These are phyloP conservation scores for Neonectria neomacrospora DNA, from an alignment of 2,329 filamentous ascomycete species.

Conservation along the genomic window DNA sequence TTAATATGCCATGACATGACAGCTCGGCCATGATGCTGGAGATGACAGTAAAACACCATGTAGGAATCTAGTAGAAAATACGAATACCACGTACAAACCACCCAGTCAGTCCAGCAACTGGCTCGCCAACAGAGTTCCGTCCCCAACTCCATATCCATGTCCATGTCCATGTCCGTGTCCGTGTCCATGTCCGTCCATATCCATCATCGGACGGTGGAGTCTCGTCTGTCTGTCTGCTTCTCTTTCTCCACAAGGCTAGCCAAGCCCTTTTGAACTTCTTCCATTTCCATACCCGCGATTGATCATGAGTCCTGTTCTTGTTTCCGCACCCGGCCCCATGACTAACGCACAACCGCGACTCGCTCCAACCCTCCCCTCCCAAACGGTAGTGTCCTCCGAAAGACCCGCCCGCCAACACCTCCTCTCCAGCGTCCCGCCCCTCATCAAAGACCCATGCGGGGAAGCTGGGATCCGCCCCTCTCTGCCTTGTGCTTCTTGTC, in stretches of 20 bases:
- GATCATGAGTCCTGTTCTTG: background rate
- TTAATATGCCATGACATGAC: background rate
- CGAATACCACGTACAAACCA: too few relatives aligned
- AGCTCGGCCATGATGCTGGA: background rate
- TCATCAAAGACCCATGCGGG: constrained; percentile 17
- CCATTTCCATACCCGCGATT: background rate
- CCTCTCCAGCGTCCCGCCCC: background rate
- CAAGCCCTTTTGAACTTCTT: background rate
- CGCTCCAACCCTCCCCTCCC: background rate
- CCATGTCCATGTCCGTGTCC: background rate
- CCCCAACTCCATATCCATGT: background rate
- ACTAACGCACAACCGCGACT: background rate
- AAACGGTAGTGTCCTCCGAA: background rate
- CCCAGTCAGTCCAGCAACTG: background rate
- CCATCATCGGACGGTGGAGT: background rate
- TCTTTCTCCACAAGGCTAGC: constrained; percentile 2
- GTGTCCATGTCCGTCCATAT: background rate
- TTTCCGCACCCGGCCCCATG: background rate
- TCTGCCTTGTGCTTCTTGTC: background rate
- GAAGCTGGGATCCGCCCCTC: constrained; percentile 3
- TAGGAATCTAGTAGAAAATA: too few relatives aligned
- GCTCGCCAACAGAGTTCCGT: background rate
- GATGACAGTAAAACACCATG: too few relatives aligned
- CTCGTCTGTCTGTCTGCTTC: too few relatives aligned
- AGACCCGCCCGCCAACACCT: background rate